Evolutionary conservation across 2,329 filamentous ascomycete genomes (phyloP), one percentile per base, ranked within the genome.

Genomic region (Colletotrichum salicis): DNA sequence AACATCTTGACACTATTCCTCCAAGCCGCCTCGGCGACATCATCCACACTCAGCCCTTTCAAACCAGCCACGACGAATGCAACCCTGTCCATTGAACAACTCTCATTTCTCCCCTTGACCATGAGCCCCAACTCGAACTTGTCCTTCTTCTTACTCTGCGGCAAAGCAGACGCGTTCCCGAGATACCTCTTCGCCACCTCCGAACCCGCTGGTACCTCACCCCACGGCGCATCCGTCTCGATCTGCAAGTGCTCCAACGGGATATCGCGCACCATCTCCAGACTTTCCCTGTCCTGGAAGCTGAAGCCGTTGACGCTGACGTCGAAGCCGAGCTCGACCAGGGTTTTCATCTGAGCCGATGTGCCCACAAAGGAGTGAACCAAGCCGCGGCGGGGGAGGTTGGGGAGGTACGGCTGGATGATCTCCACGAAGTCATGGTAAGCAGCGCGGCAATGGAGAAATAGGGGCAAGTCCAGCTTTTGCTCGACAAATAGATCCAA

Each of bases 41-140:
- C 82, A 24, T 86, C 80, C 0, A 86, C 79, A 2, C 74, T 54
- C 1, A 83, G 52, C 0, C 82, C 84, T 70, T 85, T 86, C 61
- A 88, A 66, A 8, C 86, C 86, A 2, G 86, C 86, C 5, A 87
- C 84, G 1, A 87, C 77, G 60, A 82, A 78, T 0, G 84, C 86
- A 41, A 88, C 85, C 57, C 82, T 78, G 52, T 83, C 83, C 13
- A 88, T 85, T 0, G 77, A 78, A 72, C 85, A 87, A 59, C 85
- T 87, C 75, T 88, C 86, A 71, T 88, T 87, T 52, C 85, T 77
- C 68, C 84, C 84, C 74, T 88, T 88, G 2, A 88, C 80, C 84
- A 87, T 86, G 37, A 78, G 78, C 0, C 80, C 82, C 8, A 73
- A 45, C 59, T 84, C 80, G 73, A 85, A 88, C 74, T 85, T 87